Evolutionary conservation across 352 stramenopile species (phyloP).

Genomic region (Phytophthora niederhauseri): DNA sequence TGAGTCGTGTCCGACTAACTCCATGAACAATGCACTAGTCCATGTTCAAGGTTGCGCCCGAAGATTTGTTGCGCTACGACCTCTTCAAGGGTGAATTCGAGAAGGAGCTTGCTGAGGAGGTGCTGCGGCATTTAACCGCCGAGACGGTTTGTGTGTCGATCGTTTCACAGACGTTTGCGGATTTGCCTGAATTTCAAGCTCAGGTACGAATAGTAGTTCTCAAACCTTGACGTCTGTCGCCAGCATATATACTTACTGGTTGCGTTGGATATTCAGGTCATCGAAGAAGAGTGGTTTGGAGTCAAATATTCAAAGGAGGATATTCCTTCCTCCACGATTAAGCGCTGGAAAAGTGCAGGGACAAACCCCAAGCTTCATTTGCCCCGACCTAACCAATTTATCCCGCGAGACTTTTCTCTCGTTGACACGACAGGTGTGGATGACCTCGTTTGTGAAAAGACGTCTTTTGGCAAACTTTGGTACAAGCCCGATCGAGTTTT

Average conservation of each 20-base stretch:
- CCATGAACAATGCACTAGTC: slow-evolving; percentile 30
- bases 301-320: slow-evolving; percentile 60
- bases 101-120: slow-evolving; percentile 40
- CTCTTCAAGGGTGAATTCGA: slow-evolving; percentile 65
- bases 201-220: slow-evolving; percentile 29
- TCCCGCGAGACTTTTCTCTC: slow-evolving; percentile 71
- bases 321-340: slow-evolving; percentile 38
- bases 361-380: slow-evolving; percentile 55
- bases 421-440: slow-evolving; percentile 34
- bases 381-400: slow-evolving; percentile 72
- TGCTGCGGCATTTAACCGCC: slow-evolving; percentile 53
- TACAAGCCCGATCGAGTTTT: slow-evolving; percentile 71
- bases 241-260: slow-evolving; percentile 1
- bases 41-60: slow-evolving; percentile 58
- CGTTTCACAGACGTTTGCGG: slow-evolving; percentile 48
- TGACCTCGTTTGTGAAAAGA: slow-evolving; percentile 43
- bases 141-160: slow-evolving; percentile 61
- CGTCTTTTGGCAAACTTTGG: slow-evolving; percentile 60
- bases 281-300: slow-evolving; percentile 71
- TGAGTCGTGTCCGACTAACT: slow-evolving; percentile 3
- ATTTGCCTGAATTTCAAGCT: slow-evolving; percentile 43
- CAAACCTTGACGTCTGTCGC: too few species aligned
- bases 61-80: slow-evolving; percentile 71
- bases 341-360: slow-evolving; percentile 44
- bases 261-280: slow-evolving; percentile 23